These are phyloP conservation scores for Aspergillus oerlinghausenensis DNA, from an alignment of 2,329 filamentous ascomycete genomes.

Conservation along the genomic window DNA sequence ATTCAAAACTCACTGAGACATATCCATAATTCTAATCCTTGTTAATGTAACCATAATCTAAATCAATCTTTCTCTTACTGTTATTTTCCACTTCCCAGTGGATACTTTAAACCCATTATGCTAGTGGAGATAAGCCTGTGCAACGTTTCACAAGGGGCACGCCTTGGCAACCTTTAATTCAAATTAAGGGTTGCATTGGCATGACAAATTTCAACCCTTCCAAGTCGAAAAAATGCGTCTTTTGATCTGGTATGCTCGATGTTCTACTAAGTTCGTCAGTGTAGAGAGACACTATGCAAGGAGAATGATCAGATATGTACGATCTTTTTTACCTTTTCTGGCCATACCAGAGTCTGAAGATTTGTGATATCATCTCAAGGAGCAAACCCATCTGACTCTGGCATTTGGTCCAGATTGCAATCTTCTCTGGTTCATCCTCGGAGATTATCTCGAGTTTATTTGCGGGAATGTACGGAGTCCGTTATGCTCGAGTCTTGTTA, in stretches of 20 bases:
- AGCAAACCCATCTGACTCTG: neutral
- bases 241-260: neutral
- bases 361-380: neutral
- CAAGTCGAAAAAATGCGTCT: conserved; percentile 2
- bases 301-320: neutral
- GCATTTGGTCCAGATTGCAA: neutral
- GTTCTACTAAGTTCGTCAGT: conserved; percentile 8
- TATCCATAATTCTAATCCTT: neutral
- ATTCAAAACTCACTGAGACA: neutral
- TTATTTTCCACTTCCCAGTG: neutral
- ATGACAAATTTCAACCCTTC: conserved; percentile 19
- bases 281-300: conserved; percentile 5
- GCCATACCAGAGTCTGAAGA: neutral
- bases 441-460: neutral
- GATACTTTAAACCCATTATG: conserved; percentile 29
- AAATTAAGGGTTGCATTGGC: conserved; percentile 25
- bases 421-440: neutral
- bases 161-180: conserved; percentile 28
- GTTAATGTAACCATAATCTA: neutral
- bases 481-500: neutral
- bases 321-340: neutral
- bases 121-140: conserved; percentile 37
- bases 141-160: conserved; percentile 30
- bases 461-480: neutral
- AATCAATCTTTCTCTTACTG: neutral